These are phyloP conservation scores for Mycena olivaceomarginata DNA, from an alignment of 768 basidiomycete genomes.

Conservation along the genomic window DNA sequence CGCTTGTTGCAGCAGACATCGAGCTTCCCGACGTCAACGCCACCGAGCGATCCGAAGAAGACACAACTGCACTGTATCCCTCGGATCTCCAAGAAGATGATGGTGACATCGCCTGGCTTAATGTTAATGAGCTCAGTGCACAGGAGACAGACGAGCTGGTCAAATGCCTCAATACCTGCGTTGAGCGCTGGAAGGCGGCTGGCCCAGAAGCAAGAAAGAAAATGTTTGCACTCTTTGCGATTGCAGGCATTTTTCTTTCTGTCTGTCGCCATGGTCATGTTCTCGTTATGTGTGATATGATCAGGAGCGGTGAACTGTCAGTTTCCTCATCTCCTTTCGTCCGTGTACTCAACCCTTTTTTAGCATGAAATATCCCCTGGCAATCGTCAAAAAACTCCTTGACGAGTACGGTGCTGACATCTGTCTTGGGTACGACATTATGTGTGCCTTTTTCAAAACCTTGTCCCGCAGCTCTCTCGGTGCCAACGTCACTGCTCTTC, in stretches of 20 bases:
- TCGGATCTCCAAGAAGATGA: background rate
- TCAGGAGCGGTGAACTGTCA: conserved; percentile 2
- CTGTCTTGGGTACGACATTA: too few relatives aligned
- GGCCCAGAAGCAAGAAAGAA: conserved; percentile 4
- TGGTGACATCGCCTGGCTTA: background rate
- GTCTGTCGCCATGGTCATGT: too few relatives aligned
- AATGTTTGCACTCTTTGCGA: conserved; percentile 4
- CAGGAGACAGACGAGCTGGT: background rate
- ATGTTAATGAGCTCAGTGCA: background rate
- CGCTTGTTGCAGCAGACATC: too few relatives aligned
- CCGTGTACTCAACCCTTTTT: background rate
- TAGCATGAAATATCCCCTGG: conserved; percentile 10
- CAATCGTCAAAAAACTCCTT: background rate
- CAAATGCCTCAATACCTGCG: background rate
- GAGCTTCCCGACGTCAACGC: background rate
- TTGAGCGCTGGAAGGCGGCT: background rate
- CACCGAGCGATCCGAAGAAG: too few relatives aligned
- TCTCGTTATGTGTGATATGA: background rate
- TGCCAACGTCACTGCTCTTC: background rate
- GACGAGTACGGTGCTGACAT: background rate
- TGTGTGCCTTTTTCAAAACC: conserved; percentile 7
- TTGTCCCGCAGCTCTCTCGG: conserved; percentile 8
- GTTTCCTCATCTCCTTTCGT: background rate
- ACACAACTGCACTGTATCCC: background rate
- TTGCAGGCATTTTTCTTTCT: background rate